phyloP scores from a whole-genome alignment of 805 yeast species.

The Schwanniomyces pseudopolymorphus region DNA sequence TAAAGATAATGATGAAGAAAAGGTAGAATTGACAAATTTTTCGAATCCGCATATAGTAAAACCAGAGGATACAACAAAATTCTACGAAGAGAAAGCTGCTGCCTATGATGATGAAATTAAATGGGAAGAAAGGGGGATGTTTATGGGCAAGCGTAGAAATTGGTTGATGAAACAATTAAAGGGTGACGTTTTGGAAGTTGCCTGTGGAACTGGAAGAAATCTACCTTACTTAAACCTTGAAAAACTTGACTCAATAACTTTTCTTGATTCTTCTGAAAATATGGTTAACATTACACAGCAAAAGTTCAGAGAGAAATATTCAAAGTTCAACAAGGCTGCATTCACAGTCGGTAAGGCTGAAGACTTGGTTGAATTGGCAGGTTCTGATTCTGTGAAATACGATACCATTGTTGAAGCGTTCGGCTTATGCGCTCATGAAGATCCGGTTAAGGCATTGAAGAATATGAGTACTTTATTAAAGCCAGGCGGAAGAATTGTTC shows the following conservation, averaged over 20 bases:
- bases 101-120: slow-evolving; percentile 81
- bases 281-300: slow-evolving; percentile 82
- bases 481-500: slow-evolving; percentile 86
- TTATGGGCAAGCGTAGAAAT: slow-evolving; percentile 64
- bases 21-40: slow-evolving; percentile 32
- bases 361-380: slow-evolving; percentile 62
- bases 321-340: slow-evolving; percentile 69
- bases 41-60: slow-evolving; percentile 53
- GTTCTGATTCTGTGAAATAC: slow-evolving; percentile 52
- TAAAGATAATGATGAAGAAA: slow-evolving; percentile 9
- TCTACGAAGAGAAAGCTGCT: slow-evolving; percentile 74
- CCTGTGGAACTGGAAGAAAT: slow-evolving; percentile 96
- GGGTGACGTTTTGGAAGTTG: slow-evolving; percentile 92
- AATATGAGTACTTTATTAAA: slow-evolving; percentile 72
- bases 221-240: slow-evolving; percentile 68
- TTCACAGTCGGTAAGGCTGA: slow-evolving; percentile 92
- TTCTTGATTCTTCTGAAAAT: slow-evolving; percentile 76
- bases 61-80: slow-evolving; percentile 76
- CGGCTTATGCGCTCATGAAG: slow-evolving; percentile 94
- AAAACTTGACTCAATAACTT: slow-evolving; percentile 69
- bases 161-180: slow-evolving; percentile 74
- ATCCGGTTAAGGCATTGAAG: slow-evolving; percentile 78
- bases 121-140: slow-evolving; percentile 64
- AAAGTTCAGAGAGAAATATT: slow-evolving; percentile 68
- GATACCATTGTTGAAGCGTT: slow-evolving; percentile 94